A percentile compares a stretch with the other conserved stretches of the same genome.
Conservation (phyloP, 1,284 basidiomycete genomes). For the Sanghuangporus baumii region DNA sequence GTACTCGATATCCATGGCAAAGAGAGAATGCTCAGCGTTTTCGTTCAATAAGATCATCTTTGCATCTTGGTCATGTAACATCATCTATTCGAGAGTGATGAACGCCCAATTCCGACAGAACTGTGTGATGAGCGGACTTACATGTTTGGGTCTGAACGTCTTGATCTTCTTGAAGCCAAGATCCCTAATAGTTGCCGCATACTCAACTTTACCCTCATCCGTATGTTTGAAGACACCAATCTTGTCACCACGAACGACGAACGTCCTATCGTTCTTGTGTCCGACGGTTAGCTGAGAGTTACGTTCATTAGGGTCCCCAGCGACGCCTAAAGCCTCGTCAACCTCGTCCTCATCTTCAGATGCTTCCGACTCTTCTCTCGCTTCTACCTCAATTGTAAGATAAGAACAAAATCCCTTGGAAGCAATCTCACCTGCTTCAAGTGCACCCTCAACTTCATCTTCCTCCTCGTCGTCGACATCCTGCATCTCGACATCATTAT, state of each 20-base stretch:
- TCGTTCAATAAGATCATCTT: conserved; percentile 96
- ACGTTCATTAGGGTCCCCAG: conserved; percentile 49
- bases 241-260: conserved; percentile 92
- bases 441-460: conserved; percentile 61
- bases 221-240: conserved; percentile 96
- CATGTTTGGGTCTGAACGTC: conserved; percentile 83
- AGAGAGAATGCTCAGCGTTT: conserved; percentile 78
- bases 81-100: conserved; percentile 55
- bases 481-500: conserved; percentile 79
- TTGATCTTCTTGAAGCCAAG: conserved; percentile 80
- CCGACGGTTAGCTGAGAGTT: conserved; percentile 94
- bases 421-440: conserved; percentile 28
- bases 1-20: conserved; percentile 89
- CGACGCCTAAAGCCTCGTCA: conserved; percentile 42
- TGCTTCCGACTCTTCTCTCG: conserved; percentile 41
- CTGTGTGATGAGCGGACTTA: conserved; percentile 29
- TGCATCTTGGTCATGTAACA: conserved; percentile 96
- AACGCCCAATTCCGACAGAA: background rate
- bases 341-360: conserved; percentile 52
- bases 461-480: conserved; percentile 69
- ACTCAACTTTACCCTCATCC: conserved; percentile 76
- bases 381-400: conserved; percentile 27
- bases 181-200: conserved; percentile 85
- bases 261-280: conserved; percentile 94
- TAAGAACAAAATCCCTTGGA: background rate